Percentiles rank a stretch among this genome's conserved stretches.
These are phyloP conservation scores for Sarocladium brachiariae DNA, from an alignment of 2,329 filamentous ascomycete genomes.

Conservation along the genomic window DNA sequence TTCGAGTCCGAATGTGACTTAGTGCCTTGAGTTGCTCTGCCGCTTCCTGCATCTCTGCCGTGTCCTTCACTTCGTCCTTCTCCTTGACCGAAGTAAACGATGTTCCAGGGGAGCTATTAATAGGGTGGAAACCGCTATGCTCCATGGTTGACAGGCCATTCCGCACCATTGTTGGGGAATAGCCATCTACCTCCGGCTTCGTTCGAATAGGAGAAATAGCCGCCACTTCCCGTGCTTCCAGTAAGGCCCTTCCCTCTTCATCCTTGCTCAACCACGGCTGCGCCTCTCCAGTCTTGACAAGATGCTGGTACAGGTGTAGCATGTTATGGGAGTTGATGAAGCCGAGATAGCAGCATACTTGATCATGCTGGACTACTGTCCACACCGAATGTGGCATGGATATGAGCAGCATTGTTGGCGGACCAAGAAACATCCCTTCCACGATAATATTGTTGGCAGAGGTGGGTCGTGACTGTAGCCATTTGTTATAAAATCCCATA, in stretches of 20 bases:
- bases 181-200: constrained; percentile 19
- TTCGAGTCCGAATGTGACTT: constrained; percentile 53
- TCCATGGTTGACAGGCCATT: constrained; percentile 1
- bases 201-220: constrained; percentile 23
- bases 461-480: constrained; percentile 53
- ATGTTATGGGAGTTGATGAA: constrained; percentile 62
- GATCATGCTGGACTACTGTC: constrained; percentile 59
- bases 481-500: constrained; percentile 60
- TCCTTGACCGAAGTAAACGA: constrained; percentile 17
- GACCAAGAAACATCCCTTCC: constrained; percentile 62
- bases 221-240: constrained; percentile 44
- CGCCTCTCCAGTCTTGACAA: constrained; percentile 41
- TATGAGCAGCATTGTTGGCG: constrained; percentile 58
- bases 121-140: neutral
- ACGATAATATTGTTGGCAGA: constrained; percentile 53
- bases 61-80: constrained; percentile 44
- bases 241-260: constrained; percentile 50
- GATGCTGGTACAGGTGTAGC: constrained; percentile 54
- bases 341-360: constrained; percentile 59
- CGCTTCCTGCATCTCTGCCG: constrained; percentile 63
- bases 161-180: constrained; percentile 13
- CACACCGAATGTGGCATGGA: constrained; percentile 59
- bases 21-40: constrained; percentile 60
- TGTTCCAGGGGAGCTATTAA: constrained; percentile 7
- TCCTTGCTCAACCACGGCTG: constrained; percentile 44